Conservation (phyloP, 257 asterid genomes). For the Fraxinus pennsylvanica region DNA sequence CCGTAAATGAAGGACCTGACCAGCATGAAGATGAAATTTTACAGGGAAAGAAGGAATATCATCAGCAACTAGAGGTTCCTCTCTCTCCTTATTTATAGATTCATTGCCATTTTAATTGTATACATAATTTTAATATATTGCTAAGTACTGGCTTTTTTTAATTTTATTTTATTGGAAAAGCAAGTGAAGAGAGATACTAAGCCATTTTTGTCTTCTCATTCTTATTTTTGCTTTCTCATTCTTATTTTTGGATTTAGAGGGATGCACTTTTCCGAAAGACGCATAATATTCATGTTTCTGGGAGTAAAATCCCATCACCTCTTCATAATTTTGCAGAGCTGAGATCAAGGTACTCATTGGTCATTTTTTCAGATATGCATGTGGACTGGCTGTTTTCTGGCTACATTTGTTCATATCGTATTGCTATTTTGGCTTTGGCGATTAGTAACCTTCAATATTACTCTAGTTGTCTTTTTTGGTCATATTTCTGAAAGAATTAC, state of each 20-base stretch:
- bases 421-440: conserved; percentile 17
- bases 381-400: not conserved
- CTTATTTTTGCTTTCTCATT: conserved; percentile 28
- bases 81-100: conserved; percentile 19
- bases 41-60: conserved; percentile 69
- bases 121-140: not conserved
- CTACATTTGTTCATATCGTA: not conserved
- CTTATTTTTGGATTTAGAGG: conserved; percentile 47
- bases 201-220: conserved; percentile 4
- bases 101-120: conserved; percentile 5
- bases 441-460: not conserved
- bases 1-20: conserved; percentile 35
- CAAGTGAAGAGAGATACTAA: not conserved
- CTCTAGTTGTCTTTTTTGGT: not conserved
- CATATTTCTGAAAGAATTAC: not conserved
- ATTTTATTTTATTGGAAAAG: conserved; percentile 10
- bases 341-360: conserved; percentile 53
- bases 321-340: conserved; percentile 65
- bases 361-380: conserved; percentile 7
- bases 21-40: conserved; percentile 40
- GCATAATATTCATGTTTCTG: conserved; percentile 83
- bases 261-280: conserved; percentile 75
- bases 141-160: not conserved
- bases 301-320: conserved; percentile 84
- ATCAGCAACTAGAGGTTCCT: conserved; percentile 77